These are phyloP conservation scores for Sordariomycetes sp. DNA, from an alignment of 2,329 filamentous ascomycete genomes.

Conservation along the genomic window DNA sequence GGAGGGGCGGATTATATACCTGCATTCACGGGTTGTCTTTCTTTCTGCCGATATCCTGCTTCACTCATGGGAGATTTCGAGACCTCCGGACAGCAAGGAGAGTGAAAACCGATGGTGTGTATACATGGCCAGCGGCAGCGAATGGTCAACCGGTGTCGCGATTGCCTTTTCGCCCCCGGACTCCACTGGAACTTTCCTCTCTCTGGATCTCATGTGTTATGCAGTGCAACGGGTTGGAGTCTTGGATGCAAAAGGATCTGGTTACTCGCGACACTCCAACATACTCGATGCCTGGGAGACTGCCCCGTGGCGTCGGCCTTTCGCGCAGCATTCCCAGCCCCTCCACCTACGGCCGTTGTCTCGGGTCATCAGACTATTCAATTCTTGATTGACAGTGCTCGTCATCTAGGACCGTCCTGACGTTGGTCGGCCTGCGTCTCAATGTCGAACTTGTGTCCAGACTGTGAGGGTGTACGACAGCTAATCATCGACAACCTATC, in stretches of 20 bases:
- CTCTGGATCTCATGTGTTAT: background rate
- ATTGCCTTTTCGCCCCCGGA: background rate
- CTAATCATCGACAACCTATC: no score
- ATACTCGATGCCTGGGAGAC: no score
- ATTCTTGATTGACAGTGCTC: no score
- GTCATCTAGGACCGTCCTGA: no score
- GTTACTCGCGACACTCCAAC: background rate
- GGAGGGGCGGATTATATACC: background rate
- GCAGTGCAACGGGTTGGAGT: background rate
- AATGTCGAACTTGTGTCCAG: no score
- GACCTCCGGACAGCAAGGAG: conserved; percentile 2
- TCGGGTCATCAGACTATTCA: no score
- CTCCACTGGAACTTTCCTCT: background rate
- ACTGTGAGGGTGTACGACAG: no score
- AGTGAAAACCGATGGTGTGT: conserved; percentile 2
- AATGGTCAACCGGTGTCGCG: background rate
- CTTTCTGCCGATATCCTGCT: background rate
- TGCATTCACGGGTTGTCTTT: background rate
- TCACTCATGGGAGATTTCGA: background rate
- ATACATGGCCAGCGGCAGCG: background rate
- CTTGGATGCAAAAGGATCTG: background rate
- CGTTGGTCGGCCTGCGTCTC: no score
- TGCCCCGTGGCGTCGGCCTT: no score
- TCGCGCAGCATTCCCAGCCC: no score
- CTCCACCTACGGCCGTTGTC: no score